Base-by-base conservation (phyloP, 2,329 filamentous ascomycete species). In the Didymella sp. region DNA sequence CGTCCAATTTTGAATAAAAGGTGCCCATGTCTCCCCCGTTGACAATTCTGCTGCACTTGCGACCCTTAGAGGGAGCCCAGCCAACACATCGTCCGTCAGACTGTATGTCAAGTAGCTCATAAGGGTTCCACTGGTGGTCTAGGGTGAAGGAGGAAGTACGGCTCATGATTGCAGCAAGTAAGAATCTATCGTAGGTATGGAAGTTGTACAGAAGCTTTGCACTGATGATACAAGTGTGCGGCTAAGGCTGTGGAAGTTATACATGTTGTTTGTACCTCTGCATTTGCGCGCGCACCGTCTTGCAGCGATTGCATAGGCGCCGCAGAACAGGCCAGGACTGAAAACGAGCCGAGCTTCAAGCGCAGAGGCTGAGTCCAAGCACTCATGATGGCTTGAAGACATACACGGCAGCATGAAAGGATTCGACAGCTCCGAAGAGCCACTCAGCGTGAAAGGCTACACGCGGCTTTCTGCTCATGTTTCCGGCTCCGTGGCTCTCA, bases 81-180 rank as follows among this genome's bases (percentile, higher is more conserved):
- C 61, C 63, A 1, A 61, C 21, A 44, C 64, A 69, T 12, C 49
- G 51, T 12, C 43, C 6, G 28, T 61, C 46, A 2, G 22, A n/a
- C 7, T 19, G 41, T 6, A 69, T 42, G n/a, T 53, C 35, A 3
- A 69, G 59, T 2, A 65, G 43, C 15, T 41, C 35, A 2, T 17
- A 4, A 3, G 62, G 49, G n/a, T 55, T 38, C 63, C 63, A 68
- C 6, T 40, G 38, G 35, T 40, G 21, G 6, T 42, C 19, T 21
- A 51, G 4, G 1, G 52, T 50, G 13, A 19, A 24, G 12, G 27
- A 3, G 17, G 28, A 48, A 13, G 9, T 6, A 12, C 17, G 27
- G 22, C 35, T 49, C 17, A 55, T 28, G 13, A n/a, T 28, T 15
- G n/a, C 12, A 12, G 17, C 35, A 25, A 44, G 33, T 27, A 45